These are phyloP conservation scores for Xylariaceae sp. DNA, from an alignment of 2,329 filamentous ascomycete species.

Conservation along the genomic window DNA sequence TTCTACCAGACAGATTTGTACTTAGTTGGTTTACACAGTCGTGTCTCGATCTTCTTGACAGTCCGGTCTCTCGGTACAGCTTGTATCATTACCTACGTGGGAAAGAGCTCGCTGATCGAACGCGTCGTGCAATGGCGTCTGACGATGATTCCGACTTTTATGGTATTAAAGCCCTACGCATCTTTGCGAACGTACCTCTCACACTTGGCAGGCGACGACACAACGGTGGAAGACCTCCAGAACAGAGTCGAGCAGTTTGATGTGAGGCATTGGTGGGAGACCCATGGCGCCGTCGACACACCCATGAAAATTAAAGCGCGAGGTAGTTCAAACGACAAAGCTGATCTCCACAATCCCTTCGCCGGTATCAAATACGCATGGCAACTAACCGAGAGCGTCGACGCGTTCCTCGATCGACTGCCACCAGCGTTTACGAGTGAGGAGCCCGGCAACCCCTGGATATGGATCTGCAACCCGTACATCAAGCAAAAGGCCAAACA, in stretches of 20 bases:
- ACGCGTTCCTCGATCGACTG: constrained; percentile 65
- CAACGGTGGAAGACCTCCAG: constrained; percentile 46
- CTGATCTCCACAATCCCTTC: constrained; percentile 56
- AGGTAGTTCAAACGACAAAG: constrained; percentile 5
- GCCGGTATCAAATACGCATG: constrained; percentile 54
- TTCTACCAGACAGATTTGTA: no score
- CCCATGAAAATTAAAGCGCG: constrained; percentile 23
- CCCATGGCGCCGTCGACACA: constrained; percentile 19
- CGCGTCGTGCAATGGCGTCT: constrained; percentile 36
- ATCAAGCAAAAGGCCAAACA: constrained; percentile 36
- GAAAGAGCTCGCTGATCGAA: not conserved
- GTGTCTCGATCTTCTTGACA: no score
- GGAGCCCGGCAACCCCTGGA: constrained; percentile 57
- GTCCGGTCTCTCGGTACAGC: no score
- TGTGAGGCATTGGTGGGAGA: constrained; percentile 47
- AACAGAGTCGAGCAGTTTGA: constrained; percentile 51
- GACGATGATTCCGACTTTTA: constrained; percentile 60
- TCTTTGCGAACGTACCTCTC: not conserved
- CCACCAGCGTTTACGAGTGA: constrained; percentile 62
- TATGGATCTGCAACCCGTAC: constrained; percentile 69
- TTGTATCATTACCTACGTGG: not conserved
- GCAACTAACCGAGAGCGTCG: constrained; percentile 62
- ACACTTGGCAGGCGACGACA: constrained; percentile 50
- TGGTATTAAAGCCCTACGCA: constrained; percentile 36
- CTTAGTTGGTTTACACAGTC: no score